Evolutionary conservation across 306 rosid species (phyloP).

Genomic region (cucumber (Cucumis sativus)): DNA sequence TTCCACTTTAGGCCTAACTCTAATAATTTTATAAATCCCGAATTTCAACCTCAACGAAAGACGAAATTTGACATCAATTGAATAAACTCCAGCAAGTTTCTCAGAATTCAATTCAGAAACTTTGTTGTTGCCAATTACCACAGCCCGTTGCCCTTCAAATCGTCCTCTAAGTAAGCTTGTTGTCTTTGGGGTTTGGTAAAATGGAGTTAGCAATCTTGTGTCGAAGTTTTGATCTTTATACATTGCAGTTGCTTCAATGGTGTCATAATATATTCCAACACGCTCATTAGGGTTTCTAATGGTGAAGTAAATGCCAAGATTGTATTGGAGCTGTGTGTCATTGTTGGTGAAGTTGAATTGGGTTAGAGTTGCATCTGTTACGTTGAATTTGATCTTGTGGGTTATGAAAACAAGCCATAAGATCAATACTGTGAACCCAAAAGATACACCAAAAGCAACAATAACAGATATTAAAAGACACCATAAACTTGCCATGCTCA

Average conservation of each 20-base stretch:
- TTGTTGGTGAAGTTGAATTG: conserved; percentile 22
- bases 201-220: neutral
- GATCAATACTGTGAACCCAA: neutral
- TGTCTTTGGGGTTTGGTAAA: neutral
- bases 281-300: conserved; percentile 38
- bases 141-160: neutral
- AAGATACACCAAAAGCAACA: neutral
- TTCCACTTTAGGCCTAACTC: neutral
- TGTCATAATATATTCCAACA: neutral
- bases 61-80: neutral
- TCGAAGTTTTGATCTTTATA: neutral
- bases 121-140: neutral
- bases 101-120: neutral
- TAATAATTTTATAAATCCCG: neutral
- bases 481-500: neutral
- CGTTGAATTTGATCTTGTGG: conserved; percentile 27
- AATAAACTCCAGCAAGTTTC: neutral
- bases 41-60: neutral
- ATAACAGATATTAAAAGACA: neutral
- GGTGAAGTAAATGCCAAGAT: conserved; percentile 10
- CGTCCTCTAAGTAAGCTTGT: neutral
- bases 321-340: conserved; percentile 2
- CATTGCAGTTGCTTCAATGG: neutral
- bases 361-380: conserved; percentile 21
- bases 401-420: conserved; percentile 45